Evolutionary conservation across 306 rosid genomes (phyloP).

Genomic region (Quillaja saponaria): DNA sequence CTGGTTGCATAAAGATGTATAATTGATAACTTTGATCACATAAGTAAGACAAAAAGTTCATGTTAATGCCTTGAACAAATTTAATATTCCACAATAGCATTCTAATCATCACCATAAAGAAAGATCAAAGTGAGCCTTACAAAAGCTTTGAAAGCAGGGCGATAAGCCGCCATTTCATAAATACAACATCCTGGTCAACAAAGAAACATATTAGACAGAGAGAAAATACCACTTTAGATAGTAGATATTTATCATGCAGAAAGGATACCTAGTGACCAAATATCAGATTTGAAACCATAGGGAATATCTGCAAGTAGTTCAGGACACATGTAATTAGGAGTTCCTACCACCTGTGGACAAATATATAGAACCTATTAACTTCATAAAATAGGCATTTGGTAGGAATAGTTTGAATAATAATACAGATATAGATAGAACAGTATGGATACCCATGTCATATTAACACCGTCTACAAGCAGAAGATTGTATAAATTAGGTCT

Average conservation of each 20-base stretch:
- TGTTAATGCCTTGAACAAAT: slow-evolving; percentile 17
- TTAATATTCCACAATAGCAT: slow-evolving; percentile 1
- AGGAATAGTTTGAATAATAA: too few species aligned
- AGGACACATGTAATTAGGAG: slow-evolving; percentile 99
- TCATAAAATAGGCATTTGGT: too few species aligned
- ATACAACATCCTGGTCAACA: slow-evolving; percentile 82
- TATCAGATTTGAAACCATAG: slow-evolving; percentile 97
- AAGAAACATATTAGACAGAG: slow-evolving; percentile 35
- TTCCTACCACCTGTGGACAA: slow-evolving; percentile 83
- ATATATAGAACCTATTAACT: background rate
- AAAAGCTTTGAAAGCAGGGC: slow-evolving; percentile 98
- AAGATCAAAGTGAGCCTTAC: slow-evolving; percentile 57
- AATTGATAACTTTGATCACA: slow-evolving; percentile 3
- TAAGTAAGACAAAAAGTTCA: slow-evolving; percentile 10
- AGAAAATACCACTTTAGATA: slow-evolving; percentile 17
- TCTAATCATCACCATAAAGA: slow-evolving; percentile 3
- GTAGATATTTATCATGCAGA: slow-evolving; percentile 18
- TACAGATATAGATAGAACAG: too few species aligned
- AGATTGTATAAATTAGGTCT: too few species aligned
- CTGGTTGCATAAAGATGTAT: slow-evolving; percentile 11
- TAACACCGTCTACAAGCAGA: too few species aligned
- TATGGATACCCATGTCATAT: too few species aligned
- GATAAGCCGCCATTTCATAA: slow-evolving; percentile 99
- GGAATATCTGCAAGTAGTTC: slow-evolving; percentile 99
- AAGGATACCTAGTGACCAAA: slow-evolving; percentile 93